These are phyloP conservation scores for Aureobasidium sp. DNA, from an alignment of 2,329 filamentous ascomycete genomes.

Conservation along the genomic window DNA sequence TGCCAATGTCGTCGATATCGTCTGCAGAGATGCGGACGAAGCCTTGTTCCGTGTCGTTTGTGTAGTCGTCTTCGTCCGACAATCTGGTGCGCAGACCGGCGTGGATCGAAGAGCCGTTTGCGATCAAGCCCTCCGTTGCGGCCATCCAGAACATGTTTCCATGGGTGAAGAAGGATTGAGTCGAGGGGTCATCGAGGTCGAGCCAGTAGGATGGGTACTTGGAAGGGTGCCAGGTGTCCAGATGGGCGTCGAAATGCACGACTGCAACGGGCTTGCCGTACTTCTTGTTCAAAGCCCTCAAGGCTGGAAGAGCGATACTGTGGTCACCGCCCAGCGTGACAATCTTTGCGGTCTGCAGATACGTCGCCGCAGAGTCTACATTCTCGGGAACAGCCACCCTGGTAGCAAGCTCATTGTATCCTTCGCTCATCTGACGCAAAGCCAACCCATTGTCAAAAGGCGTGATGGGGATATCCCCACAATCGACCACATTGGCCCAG, in stretches of 20 bases:
- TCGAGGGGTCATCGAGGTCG: conserved; percentile 41
- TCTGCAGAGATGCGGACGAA: conserved; percentile 77
- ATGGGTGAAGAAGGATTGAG: conserved; percentile 74
- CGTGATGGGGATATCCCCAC: conserved; percentile 81
- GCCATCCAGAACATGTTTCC: conserved; percentile 91
- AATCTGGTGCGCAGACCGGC: conserved; percentile 76
- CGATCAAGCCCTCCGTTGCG: conserved; percentile 69
- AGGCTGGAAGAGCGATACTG: conserved; percentile 44
- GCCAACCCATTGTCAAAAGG: conserved; percentile 82
- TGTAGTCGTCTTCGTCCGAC: conserved; percentile 61
- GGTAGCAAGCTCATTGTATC: conserved; percentile 62
- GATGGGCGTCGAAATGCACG: conserved; percentile 53
- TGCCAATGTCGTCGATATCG: conserved; percentile 78
- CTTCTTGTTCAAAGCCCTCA: conserved; percentile 41
- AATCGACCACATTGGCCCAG: conserved; percentile 77
- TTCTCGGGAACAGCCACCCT: conserved; percentile 32
- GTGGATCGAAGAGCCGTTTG: conserved; percentile 69
- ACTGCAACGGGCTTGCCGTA: conserved; percentile 42
- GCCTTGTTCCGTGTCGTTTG: conserved; percentile 64
- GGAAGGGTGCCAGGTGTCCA: conserved; percentile 79
- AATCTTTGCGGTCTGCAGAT: conserved; percentile 40
- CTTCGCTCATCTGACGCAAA: conserved; percentile 74
- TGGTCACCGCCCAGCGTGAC: conserved; percentile 46
- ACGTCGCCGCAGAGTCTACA: conserved; percentile 32
- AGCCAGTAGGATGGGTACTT: conserved; percentile 75